These are phyloP conservation scores for Saccharomycopsis sp. DNA, from an alignment of 805 yeast genomes.

Conservation along the genomic window DNA sequence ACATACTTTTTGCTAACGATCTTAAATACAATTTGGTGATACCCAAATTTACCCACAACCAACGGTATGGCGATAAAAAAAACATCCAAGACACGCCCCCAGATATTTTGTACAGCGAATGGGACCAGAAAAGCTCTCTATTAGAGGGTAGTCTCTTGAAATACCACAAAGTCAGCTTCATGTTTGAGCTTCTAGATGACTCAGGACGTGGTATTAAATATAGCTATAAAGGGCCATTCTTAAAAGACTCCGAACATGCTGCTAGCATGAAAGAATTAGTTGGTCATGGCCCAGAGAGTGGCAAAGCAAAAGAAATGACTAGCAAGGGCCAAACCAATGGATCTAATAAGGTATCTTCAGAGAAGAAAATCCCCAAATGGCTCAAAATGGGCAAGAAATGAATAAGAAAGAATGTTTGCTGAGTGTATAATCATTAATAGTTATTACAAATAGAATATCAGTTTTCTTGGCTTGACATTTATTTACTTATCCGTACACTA, in stretches of 20 bases:
- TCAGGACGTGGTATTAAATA: slow-evolving; percentile 22
- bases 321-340: neutral
- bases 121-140: slow-evolving; percentile 24
- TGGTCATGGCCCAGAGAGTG: slow-evolving; percentile 11
- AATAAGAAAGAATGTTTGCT: neutral
- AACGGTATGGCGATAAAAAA: slow-evolving; percentile 8
- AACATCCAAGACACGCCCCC: neutral
- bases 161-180: slow-evolving; percentile 22
- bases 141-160: slow-evolving; percentile 20
- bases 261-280: slow-evolving; percentile 11
- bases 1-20: slow-evolving; percentile 22
- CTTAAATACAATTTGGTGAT: slow-evolving; percentile 17
- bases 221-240: slow-evolving; percentile 23
- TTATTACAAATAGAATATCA: too few species aligned
- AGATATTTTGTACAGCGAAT: slow-evolving; percentile 23
- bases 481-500: too few species aligned
- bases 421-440: too few species aligned
- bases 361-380: slow-evolving; percentile 30
- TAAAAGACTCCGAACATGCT: slow-evolving; percentile 19
- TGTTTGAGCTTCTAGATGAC: slow-evolving; percentile 16
- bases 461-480: too few species aligned
- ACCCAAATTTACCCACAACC: slow-evolving; percentile 10
- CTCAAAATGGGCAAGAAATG: slow-evolving; percentile 28
- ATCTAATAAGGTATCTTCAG: neutral
- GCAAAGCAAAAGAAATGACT: slow-evolving; percentile 1